These are phyloP conservation scores for Kandelia obovata DNA, from an alignment of 345 rosid species.

Conservation along the genomic window DNA sequence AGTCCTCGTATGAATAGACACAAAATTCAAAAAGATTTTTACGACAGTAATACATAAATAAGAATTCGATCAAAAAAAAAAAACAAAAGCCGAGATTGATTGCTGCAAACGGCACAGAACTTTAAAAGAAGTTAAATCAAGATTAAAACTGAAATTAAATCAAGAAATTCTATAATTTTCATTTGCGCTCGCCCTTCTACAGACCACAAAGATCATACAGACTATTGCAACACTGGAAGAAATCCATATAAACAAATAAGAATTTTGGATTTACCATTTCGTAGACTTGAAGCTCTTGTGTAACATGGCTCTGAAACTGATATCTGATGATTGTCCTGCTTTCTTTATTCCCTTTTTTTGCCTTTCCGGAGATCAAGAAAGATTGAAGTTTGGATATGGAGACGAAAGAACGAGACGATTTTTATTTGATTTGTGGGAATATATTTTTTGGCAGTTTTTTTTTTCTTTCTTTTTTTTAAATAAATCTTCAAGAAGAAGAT, in stretches of 20 bases:
- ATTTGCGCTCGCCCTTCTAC: too few species aligned
- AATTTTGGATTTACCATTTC: slow-evolving; percentile 53
- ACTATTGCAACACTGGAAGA: too few species aligned
- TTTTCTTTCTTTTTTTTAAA: too few species aligned
- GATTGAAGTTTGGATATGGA: background rate
- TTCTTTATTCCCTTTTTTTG: background rate
- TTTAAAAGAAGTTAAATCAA: background rate
- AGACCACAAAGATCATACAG: too few species aligned
- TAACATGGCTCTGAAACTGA: slow-evolving; percentile 32
- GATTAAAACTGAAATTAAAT: background rate
- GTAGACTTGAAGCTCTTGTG: slow-evolving; percentile 90
- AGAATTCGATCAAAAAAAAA: background rate
- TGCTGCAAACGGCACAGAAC: background rate
- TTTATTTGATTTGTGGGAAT: background rate
- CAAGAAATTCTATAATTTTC: background rate
- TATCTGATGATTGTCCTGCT: background rate
- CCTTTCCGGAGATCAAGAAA: background rate
- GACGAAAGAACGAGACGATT: background rate
- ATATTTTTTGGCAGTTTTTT: slow-evolving; percentile 12
- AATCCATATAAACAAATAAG: background rate
- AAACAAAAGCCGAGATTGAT: background rate
- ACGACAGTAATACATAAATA: background rate
- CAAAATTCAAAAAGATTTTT: background rate
- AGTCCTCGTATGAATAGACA: too few species aligned
- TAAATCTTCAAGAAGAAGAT: background rate